Evolutionary conservation across 108 stramenopile species (phyloP).

Genomic region (Cyclotella atomus): DNA sequence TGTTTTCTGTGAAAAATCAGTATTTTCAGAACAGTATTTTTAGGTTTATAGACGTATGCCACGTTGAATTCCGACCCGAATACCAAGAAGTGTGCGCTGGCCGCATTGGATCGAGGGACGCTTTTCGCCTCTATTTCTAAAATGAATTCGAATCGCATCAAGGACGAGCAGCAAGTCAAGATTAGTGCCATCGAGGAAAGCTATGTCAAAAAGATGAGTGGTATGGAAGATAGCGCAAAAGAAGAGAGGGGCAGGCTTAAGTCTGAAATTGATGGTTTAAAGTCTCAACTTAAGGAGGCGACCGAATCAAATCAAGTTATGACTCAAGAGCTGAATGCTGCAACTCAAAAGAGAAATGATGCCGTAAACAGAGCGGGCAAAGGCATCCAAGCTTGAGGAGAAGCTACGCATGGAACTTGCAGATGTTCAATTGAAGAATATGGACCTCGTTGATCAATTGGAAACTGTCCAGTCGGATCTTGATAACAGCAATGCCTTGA

Average conservation of each 20-base stretch:
- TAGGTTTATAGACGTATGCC: too few species aligned
- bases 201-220: conserved; percentile 14
- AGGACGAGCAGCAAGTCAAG: conserved; percentile 19
- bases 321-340: neutral
- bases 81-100: conserved; percentile 30
- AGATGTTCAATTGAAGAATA: conserved; percentile 43
- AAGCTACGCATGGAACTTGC: conserved; percentile 30
- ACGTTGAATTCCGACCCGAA: neutral
- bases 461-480: conserved; percentile 18
- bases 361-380: neutral
- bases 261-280: conserved; percentile 11
- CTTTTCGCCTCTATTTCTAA: conserved; percentile 41
- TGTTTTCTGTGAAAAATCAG: too few species aligned
- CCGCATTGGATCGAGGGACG: conserved; percentile 40
- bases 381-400: conserved; percentile 19
- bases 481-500: conserved; percentile 1
- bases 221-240: conserved; percentile 27
- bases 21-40: too few species aligned
- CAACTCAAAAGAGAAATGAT: neutral
- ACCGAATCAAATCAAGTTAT: neutral
- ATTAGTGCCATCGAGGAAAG: conserved; percentile 15
- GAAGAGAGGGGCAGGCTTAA: conserved; percentile 26
- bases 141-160: conserved; percentile 26
- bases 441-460: conserved; percentile 35
- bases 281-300: conserved; percentile 13